Percentiles rank a stretch among this genome's conserved stretches.
These are phyloP conservation scores for Endocalyx cinctus DNA, from an alignment of 2,329 filamentous ascomycete genomes.

Conservation along the genomic window DNA sequence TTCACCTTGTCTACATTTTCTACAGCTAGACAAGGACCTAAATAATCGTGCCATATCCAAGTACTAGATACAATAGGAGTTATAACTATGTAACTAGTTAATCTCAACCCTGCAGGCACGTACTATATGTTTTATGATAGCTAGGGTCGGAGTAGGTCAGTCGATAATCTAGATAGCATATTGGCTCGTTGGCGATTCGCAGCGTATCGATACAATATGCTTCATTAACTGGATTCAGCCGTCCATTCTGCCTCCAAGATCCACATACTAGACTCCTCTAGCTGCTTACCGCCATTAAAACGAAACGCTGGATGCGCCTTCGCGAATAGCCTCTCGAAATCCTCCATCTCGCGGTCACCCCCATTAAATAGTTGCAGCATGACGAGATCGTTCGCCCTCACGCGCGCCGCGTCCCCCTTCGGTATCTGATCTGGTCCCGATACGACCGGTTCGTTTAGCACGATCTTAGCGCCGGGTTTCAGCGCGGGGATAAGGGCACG, in stretches of 20 bases:
- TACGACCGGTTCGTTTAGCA: slow-evolving; percentile 10
- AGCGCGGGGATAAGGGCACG: slow-evolving; percentile 32
- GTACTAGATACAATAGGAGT: too few species aligned
- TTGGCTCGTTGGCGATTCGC: too few species aligned
- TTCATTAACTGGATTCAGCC: too few species aligned
- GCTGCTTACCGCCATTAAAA: slow-evolving; percentile 6
- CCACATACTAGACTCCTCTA: slow-evolving; percentile 1
- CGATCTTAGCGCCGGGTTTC: slow-evolving; percentile 31
- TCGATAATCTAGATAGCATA: too few species aligned
- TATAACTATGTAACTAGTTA: too few species aligned
- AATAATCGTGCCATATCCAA: too few species aligned
- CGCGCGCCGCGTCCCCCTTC: neutral
- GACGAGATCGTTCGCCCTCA: slow-evolving; percentile 3
- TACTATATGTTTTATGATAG: too few species aligned
- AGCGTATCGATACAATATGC: too few species aligned
- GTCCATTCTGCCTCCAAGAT: slow-evolving; percentile 1
- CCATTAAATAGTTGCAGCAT: slow-evolving; percentile 6
- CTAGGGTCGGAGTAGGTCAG: too few species aligned
- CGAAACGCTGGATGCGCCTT: slow-evolving; percentile 3
- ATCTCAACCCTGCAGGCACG: too few species aligned
- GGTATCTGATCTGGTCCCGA: slow-evolving; percentile 2
- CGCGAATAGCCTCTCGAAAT: slow-evolving; percentile 8
- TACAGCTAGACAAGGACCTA: too few species aligned
- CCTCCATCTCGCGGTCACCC: slow-evolving; percentile 7
- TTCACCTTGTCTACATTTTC: too few species aligned